Percentiles rank a stretch among this genome's conserved stretches.
Evolutionary conservation across 1,284 basidiomycete genomes (phyloP).

Genomic region (Pseudozyma thailandica): DNA sequence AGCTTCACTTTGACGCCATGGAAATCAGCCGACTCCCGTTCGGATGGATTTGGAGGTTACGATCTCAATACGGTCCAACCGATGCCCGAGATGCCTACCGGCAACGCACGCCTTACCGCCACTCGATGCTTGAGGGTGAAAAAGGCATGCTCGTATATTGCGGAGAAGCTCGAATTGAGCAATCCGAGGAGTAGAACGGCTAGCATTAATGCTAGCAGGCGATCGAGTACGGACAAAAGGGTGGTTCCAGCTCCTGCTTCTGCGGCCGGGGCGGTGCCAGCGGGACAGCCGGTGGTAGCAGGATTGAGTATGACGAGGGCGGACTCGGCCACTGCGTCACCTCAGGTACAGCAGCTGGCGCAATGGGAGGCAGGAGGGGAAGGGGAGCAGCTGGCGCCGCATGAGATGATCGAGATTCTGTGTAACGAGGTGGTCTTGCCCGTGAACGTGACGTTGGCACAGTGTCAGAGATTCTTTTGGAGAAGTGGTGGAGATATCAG

Average conservation of each 20-base stretch:
- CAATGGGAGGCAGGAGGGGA: neutral
- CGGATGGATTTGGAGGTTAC: constrained; percentile 45
- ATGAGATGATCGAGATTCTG: constrained; percentile 85
- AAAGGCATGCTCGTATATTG: constrained; percentile 85
- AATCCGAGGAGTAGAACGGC: constrained; percentile 14
- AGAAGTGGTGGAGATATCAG: constrained; percentile 36
- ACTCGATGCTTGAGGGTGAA: constrained; percentile 83
- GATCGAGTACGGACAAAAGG: constrained; percentile 27
- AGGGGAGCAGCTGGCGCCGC: constrained; percentile 69
- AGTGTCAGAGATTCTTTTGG: constrained; percentile 57
- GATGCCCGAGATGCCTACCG: constrained; percentile 68
- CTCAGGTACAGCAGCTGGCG: too few species aligned
- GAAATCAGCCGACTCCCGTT: constrained; percentile 18
- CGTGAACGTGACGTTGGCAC: constrained; percentile 83
- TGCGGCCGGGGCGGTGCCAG: too few species aligned
- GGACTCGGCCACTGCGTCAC: constrained; percentile 1
- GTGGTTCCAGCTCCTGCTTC: neutral
- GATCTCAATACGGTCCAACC: constrained; percentile 17
- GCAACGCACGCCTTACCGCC: constrained; percentile 87
- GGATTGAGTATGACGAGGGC: constrained; percentile 38
- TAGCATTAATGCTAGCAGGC: constrained; percentile 44
- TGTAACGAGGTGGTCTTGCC: constrained; percentile 85
- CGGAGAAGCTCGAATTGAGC: constrained; percentile 81
- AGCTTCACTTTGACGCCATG: constrained; percentile 89
- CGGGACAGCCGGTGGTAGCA: too few species aligned